These are phyloP conservation scores for Exobasidium cylindrosporum DNA, from an alignment of 1,284 basidiomycete species.

Conservation along the genomic window DNA sequence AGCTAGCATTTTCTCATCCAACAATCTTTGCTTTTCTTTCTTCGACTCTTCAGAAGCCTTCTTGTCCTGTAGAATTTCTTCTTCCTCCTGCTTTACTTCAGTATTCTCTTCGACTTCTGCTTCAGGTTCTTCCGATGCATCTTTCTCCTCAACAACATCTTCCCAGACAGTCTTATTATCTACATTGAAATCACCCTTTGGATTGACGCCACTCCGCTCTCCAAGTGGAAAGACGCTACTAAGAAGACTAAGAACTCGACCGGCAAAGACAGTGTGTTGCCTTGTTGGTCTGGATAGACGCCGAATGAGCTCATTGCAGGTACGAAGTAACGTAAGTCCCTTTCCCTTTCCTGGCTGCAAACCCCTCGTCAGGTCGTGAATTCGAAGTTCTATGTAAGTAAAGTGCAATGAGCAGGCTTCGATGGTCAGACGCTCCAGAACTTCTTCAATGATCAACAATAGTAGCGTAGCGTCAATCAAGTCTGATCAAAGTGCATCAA, in stretches of 20 bases:
- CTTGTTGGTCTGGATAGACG: conserved; percentile 78
- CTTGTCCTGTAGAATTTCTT: conserved; percentile 1
- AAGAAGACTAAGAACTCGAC: conserved; percentile 79
- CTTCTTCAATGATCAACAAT: conserved; percentile 35
- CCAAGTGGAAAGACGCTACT: conserved; percentile 80
- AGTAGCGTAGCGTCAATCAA: conserved; percentile 32
- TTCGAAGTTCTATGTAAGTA: conserved; percentile 34
- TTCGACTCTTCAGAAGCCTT: conserved; percentile 17
- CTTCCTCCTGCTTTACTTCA: conserved; percentile 1
- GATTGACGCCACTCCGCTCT: conserved; percentile 83
- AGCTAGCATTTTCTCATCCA: conserved; percentile 22
- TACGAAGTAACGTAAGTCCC: conserved; percentile 75
- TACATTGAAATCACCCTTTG: conserved; percentile 73
- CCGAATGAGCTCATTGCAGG: conserved; percentile 78
- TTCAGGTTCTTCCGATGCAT: conserved; percentile 22
- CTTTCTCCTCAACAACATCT: conserved; percentile 24
- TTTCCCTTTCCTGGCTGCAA: conserved; percentile 82
- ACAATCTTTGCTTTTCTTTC: conserved; percentile 23
- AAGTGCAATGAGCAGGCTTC: conserved; percentile 37
- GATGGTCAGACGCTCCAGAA: conserved; percentile 36
- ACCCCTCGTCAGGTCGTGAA: conserved; percentile 32
- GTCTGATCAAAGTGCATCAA: too few relatives aligned
- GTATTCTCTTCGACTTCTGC: conserved; percentile 14
- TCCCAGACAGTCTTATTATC: conserved; percentile 59
- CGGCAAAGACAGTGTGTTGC: conserved; percentile 74